phyloP scores from a whole-genome alignment of 805 yeast genomes.

The Alloascoidea hylecoeti region DNA sequence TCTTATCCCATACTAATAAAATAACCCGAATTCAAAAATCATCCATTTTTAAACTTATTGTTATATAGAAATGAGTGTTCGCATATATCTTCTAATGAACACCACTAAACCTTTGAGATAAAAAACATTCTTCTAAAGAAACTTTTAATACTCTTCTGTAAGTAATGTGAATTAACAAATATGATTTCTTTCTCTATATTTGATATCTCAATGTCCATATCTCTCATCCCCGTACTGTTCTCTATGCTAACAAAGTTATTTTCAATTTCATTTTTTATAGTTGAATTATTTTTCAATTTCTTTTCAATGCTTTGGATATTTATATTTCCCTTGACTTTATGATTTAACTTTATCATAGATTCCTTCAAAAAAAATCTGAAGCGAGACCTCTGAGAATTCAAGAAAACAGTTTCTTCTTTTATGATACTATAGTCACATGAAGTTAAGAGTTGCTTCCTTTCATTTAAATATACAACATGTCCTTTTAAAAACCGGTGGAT shows the following conservation, averaged over 20 bases:
- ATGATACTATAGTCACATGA: too few species aligned
- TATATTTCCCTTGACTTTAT: too few species aligned
- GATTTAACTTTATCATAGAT: too few species aligned
- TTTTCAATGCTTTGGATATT: not conserved
- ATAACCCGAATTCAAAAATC: too few species aligned
- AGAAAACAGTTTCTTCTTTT: not conserved
- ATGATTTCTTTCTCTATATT: not conserved
- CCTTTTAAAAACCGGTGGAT: not conserved
- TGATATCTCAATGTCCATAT: not conserved
- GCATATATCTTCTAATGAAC: too few species aligned
- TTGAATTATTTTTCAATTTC: not conserved
- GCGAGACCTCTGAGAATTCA: not conserved
- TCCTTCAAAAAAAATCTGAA: too few species aligned
- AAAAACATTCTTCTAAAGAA: not conserved
- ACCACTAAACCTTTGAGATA: too few species aligned
- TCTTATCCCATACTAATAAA: too few species aligned
- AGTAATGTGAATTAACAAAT: not conserved
- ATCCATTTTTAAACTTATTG: too few species aligned
- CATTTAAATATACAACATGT: not conserved
- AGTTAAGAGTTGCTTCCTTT: not conserved
- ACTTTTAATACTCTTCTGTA: not conserved
- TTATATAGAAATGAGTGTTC: too few species aligned
- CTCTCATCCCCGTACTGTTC: too few species aligned
- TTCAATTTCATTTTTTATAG: not conserved
- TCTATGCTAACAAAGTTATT: too few species aligned